Percentiles rank a stretch among this genome's conserved stretches.
Evolutionary conservation across 2,329 filamentous ascomycete genomes (phyloP).

Genomic region (Penicillium crustosum): DNA sequence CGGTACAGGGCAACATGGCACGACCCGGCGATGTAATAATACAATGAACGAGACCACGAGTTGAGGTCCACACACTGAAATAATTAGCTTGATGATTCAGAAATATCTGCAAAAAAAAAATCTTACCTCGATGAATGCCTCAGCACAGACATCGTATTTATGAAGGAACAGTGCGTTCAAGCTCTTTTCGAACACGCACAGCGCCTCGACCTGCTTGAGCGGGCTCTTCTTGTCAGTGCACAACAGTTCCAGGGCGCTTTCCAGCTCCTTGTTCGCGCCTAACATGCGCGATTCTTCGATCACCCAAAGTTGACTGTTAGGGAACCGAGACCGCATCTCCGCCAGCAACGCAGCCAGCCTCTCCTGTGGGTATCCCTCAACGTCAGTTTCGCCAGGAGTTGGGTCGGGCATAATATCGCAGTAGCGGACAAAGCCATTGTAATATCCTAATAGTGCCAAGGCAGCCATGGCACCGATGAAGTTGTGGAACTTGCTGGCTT

Average conservation of each 20-base stretch:
- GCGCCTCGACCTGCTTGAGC: slow-evolving; percentile 83
- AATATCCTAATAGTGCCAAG: slow-evolving; percentile 77
- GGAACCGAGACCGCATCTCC: slow-evolving; percentile 75
- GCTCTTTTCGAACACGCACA: slow-evolving; percentile 81
- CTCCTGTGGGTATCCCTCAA: slow-evolving; percentile 70
- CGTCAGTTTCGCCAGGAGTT: slow-evolving; percentile 48
- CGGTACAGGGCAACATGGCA: slow-evolving; percentile 82
- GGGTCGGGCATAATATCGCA: slow-evolving; percentile 77
- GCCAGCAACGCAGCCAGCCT: slow-evolving; percentile 66
- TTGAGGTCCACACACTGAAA: slow-evolving; percentile 71
- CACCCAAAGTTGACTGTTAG: slow-evolving; percentile 79
- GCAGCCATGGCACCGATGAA: slow-evolving; percentile 90
- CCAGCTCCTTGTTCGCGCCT: slow-evolving; percentile 65
- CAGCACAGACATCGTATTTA: slow-evolving; percentile 70
- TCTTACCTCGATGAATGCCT: slow-evolving; percentile 65
- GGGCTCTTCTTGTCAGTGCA: slow-evolving; percentile 61
- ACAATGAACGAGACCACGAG: slow-evolving; percentile 85
- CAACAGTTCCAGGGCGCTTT: slow-evolving; percentile 67
- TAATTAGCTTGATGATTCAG: slow-evolving; percentile 4
- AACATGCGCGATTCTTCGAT: slow-evolving; percentile 82
- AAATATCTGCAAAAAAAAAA: slow-evolving; percentile 11
- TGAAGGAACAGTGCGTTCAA: slow-evolving; percentile 77
- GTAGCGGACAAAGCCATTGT: slow-evolving; percentile 81
- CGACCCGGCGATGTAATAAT: slow-evolving; percentile 82
- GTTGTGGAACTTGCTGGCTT: slow-evolving; percentile 79